Base-by-base conservation (phyloP, 768 basidiomycete species). In the Kockovaella imperatae region DNA sequence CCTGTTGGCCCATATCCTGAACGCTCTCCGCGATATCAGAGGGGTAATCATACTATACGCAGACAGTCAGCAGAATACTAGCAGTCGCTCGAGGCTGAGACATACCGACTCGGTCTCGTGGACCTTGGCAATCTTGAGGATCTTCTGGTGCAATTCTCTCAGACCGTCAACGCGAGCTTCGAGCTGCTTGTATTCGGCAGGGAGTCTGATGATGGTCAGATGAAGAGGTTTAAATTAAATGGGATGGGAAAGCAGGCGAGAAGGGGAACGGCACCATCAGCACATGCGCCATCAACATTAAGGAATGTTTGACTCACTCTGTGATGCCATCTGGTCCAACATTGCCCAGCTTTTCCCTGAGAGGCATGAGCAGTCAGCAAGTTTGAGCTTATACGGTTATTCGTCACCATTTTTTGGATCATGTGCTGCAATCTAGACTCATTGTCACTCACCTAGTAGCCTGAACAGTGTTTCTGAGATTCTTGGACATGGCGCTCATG, bases 121-220 rank as follows among this genome's bases (percentile, higher is more conserved):
- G 20, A 87, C 91, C 63, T 79, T 85, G 58, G 87, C 80, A 55
- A 91, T 82, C 75, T 83, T 95, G 73, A 91, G 77, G 42, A 96
- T 53, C 3, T 78, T 66, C 45, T 83, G 65, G 66, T 93, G 89
- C 4, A 87, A 83, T 36, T 78, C 74, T 56, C 82, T 80, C 44
- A 99, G 80, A 25, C 87, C 88, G 72, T 99, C 95, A 32, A 97
- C 95, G 47, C 88, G 84, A 38, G 83, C 77, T 73, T 99, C 95
- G 56, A 99, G 81, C 67, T 93, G 87, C 64, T 83, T 90, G 78
- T 97, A 99, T 71, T 99, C 93, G 87, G 75, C 54, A 5, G 59
- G 61, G 21, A 67, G 59, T 43, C 69, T 68, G 40, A 13, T n/a
- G n/a, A n/a, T n/a, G n/a, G n/a, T n/a, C n/a, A n/a, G n/a, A n/a